phyloP scores from a whole-genome alignment of 345 rosid genomes.

The Brassica rapa region DNA sequence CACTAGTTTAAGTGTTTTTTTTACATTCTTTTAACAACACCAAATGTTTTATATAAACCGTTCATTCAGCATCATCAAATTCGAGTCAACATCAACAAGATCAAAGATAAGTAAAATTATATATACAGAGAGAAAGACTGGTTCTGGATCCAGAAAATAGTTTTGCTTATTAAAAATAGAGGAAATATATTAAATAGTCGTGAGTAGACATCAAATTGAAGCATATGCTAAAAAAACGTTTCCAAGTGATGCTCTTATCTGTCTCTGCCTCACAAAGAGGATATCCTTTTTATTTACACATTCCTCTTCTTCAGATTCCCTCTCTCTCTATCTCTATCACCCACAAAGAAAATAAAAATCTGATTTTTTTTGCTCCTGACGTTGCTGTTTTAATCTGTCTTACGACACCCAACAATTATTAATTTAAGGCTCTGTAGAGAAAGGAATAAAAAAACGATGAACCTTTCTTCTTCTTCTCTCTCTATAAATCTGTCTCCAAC shows the following conservation, averaged over 20 bases:
- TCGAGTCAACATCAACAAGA: not conserved
- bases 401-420: conserved; percentile 16
- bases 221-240: conserved; percentile 36
- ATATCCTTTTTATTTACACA: conserved; percentile 16
- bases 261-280: conserved; percentile 24
- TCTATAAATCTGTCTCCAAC: conserved; percentile 55
- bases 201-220: not conserved
- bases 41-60: not conserved
- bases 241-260: conserved; percentile 13
- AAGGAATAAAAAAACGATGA: conserved; percentile 23
- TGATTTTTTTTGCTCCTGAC: not conserved
- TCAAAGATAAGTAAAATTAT: not conserved
- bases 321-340: not conserved
- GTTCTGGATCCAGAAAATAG: not conserved
- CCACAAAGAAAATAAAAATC: not conserved
- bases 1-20: too few relatives aligned
- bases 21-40: not conserved
- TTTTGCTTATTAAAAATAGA: too few relatives aligned
- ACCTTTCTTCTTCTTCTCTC: conserved; percentile 44
- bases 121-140: too few relatives aligned
- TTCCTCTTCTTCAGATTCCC: conserved; percentile 27
- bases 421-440: too few relatives aligned
- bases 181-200: not conserved
- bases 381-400: conserved; percentile 27
- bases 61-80: too few relatives aligned